These are phyloP conservation scores for Colletotrichum sp. DNA, from an alignment of 2,329 filamentous ascomycete genomes.

Conservation along the genomic window DNA sequence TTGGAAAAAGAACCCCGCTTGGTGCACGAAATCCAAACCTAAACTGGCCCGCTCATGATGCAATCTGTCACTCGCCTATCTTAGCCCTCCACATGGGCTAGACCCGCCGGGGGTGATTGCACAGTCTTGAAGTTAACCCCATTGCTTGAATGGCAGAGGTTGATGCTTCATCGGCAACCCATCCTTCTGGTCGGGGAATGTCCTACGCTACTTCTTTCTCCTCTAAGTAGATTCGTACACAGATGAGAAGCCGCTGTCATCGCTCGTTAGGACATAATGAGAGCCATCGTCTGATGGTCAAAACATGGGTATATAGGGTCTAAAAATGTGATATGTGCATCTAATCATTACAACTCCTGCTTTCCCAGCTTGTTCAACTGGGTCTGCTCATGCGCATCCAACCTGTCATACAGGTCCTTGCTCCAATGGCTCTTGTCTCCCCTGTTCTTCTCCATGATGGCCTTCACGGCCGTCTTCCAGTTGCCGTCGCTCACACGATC, in stretches of 20 bases:
- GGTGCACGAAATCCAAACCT: not conserved
- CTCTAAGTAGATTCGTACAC: not conserved
- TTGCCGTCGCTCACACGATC: conserved; percentile 15
- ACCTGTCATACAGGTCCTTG: conserved; percentile 5
- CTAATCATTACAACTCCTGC: conserved; percentile 33
- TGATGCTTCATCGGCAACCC: not conserved
- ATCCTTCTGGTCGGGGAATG: not conserved
- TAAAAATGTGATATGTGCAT: not conserved
- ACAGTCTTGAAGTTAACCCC: not conserved
- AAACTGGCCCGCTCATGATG: not conserved
- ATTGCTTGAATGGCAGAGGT: not conserved
- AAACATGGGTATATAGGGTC: conserved; percentile 3
- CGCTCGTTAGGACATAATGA: not conserved
- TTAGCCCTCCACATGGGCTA: not conserved
- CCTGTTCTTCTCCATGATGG: conserved; percentile 12
- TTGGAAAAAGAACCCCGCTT: not conserved
- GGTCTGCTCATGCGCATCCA: conserved; percentile 17
- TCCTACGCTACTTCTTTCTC: not conserved
- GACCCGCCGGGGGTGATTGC: not conserved
- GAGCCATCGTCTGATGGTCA: not conserved
- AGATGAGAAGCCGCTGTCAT: not conserved
- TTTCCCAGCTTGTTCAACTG: conserved; percentile 18
- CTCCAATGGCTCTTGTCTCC: conserved; percentile 21
- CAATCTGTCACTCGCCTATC: not conserved
- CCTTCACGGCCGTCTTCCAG: conserved; percentile 15